Conservation (phyloP, 768 basidiomycete genomes). For the Gloeophyllum trabeum region DNA sequence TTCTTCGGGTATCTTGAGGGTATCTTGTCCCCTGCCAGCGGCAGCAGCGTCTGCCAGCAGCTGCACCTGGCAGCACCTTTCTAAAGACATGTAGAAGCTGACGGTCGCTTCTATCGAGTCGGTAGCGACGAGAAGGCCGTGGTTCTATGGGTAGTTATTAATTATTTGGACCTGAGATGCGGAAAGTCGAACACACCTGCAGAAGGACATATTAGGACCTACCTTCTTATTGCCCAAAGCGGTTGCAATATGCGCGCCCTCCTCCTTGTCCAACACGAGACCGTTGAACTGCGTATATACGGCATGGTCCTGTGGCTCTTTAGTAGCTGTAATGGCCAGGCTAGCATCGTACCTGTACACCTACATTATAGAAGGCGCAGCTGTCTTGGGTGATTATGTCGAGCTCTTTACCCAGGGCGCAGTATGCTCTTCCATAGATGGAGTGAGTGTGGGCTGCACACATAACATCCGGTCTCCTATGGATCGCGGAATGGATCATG, state of each 20-base stretch:
- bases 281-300: conserved; percentile 22
- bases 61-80: conserved; percentile 20
- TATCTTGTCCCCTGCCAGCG: conserved; percentile 8
- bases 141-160: conserved; percentile 12
- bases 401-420: conserved; percentile 20
- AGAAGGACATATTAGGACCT: too few species aligned
- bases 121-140: conserved; percentile 15
- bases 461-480: conserved; percentile 23
- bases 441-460: conserved; percentile 24
- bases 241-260: conserved; percentile 20
- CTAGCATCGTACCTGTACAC: background rate
- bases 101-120: conserved; percentile 15
- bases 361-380: conserved; percentile 21
- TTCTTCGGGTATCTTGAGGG: conserved; percentile 13
- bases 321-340: background rate
- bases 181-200: too few species aligned
- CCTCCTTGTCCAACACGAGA: conserved; percentile 20
- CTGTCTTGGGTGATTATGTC: conserved; percentile 22
- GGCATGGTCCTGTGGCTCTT: conserved; percentile 12
- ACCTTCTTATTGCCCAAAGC: conserved; percentile 17
- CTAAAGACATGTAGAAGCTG: conserved; percentile 14
- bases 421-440: conserved; percentile 24
- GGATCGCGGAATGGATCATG: conserved; percentile 24
- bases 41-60: conserved; percentile 19
- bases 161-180: background rate